Evolutionary conservation across 129 eudicot species (phyloP), one percentile per base, ranked within the genome.

Genomic region (Scalesia atractyloides): DNA sequence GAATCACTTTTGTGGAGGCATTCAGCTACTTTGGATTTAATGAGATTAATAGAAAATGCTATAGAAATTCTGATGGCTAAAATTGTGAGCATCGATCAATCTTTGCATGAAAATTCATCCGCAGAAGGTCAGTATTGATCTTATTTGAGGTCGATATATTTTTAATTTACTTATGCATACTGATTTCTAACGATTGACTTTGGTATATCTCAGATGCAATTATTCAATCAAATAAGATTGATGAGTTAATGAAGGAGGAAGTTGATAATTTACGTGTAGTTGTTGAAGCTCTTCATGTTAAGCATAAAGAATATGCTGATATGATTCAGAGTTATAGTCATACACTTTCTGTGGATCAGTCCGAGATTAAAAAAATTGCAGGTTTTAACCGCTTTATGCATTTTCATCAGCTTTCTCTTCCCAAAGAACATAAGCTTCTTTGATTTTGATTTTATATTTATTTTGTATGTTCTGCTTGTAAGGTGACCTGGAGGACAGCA

Each of bases 401-500:
- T 63, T 52, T 65, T 30, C 39, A 54, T 71, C 33, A 7, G 33
- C 26, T 58, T 66, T 36, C 49, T 24, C 22, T 63, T 8, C 24
- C 49, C 37, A n/a, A 44, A 47, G 30, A 33, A 54, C 41, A 30
- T 54, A 39, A 50, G 7, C 56, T 39, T 39, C 39, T 64, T 54
- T 72, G 24, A 16, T 39, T 24, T 24, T 11, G 0, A 54, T 11
- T 8, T 9, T 18, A 9, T 64, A 46, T n/a, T 34, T 26, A 46
- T 18, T 56, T 49, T 77, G 43, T 69, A 51, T 66, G 72, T 9
- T 54, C 65, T 76, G 60, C 47, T 68, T 47, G 67, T 69, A 53
- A 92, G 97, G 96, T 71, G 96, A 95, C 53, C 73, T 91, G 82
- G 99, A 95, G 84, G 99, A 95, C 72, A 78, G 84, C 86, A 82